Conservation (phyloP, 2,329 filamentous ascomycete species). For the Claviceps sp. region DNA sequence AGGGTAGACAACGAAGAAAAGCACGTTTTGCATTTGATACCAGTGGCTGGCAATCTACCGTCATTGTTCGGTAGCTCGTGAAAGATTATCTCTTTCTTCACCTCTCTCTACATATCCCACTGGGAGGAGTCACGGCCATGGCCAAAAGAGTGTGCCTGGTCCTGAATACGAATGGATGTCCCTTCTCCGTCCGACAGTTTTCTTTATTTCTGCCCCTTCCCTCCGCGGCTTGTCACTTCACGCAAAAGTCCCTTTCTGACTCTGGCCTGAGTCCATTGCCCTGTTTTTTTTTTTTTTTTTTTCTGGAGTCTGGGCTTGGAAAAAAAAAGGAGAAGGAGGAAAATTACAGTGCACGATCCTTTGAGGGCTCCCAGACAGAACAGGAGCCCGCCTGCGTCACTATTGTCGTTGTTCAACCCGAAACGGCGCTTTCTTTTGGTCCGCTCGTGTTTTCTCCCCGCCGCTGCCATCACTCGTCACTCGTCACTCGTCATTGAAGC, state of each 20-base stretch:
- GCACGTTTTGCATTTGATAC: constrained; percentile 1
- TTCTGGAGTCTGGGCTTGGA: background rate
- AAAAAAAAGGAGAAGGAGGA: background rate
- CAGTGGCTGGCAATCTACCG: constrained; percentile 1
- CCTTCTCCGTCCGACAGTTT: background rate
- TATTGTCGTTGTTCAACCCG: background rate
- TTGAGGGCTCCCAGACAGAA: background rate
- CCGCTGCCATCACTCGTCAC: background rate
- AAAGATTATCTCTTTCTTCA: background rate
- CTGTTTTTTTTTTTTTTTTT: background rate
- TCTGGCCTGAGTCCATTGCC: too few relatives aligned
- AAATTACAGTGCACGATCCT: background rate
- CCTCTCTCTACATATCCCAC: background rate
- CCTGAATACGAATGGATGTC: background rate
- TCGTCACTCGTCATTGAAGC: too few relatives aligned
- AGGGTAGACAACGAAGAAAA: background rate
- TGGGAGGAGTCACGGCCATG: background rate
- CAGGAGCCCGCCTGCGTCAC: background rate
- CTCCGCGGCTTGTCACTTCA: too few relatives aligned
- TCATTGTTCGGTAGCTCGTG: background rate
- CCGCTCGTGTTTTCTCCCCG: background rate
- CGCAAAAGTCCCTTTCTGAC: too few relatives aligned
- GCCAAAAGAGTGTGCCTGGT: background rate
- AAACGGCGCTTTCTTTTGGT: background rate
- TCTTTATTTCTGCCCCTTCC: too few relatives aligned